Conservation (phyloP, 345 rosid species). For the Nasturtium officinale region DNA sequence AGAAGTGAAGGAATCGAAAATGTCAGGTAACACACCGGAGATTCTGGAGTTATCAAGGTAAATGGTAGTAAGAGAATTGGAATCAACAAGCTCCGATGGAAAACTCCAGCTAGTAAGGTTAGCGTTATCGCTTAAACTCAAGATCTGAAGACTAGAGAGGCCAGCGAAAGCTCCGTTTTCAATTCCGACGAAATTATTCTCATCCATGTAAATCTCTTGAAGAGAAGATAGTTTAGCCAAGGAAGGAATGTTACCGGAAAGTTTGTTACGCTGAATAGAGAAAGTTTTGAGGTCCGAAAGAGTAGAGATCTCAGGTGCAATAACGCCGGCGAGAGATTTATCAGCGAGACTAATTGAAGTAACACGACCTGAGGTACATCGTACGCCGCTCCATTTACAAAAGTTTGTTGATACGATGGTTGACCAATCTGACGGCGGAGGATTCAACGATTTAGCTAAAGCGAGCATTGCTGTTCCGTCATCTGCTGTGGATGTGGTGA, state of each 20-base stretch:
- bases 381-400: constrained; percentile 66
- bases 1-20: constrained; percentile 52
- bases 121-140: constrained; percentile 49
- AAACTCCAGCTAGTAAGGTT: constrained; percentile 58
- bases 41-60: constrained; percentile 50
- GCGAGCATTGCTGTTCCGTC: constrained; percentile 55
- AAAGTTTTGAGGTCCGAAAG: constrained; percentile 57
- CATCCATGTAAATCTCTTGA: constrained; percentile 48
- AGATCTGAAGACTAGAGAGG: constrained; percentile 51
- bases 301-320: constrained; percentile 56
- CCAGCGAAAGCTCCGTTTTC: constrained; percentile 61
- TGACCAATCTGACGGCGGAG: constrained; percentile 65
- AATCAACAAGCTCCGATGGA: constrained; percentile 57
- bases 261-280: constrained; percentile 53
- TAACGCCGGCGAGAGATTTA: constrained; percentile 48
- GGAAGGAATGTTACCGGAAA: constrained; percentile 66
- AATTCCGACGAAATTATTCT: constrained; percentile 60
- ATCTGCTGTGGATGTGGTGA: constrained; percentile 45
- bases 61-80: constrained; percentile 47
- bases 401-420: constrained; percentile 37
- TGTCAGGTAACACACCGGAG: constrained; percentile 61
- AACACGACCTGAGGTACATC: constrained; percentile 52
- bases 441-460: constrained; percentile 52
- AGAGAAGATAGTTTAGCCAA: constrained; percentile 57
- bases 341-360: constrained; percentile 48